These are phyloP conservation scores for Allium cepa DNA, from an alignment of 106 monocot species.

Conservation along the genomic window DNA sequence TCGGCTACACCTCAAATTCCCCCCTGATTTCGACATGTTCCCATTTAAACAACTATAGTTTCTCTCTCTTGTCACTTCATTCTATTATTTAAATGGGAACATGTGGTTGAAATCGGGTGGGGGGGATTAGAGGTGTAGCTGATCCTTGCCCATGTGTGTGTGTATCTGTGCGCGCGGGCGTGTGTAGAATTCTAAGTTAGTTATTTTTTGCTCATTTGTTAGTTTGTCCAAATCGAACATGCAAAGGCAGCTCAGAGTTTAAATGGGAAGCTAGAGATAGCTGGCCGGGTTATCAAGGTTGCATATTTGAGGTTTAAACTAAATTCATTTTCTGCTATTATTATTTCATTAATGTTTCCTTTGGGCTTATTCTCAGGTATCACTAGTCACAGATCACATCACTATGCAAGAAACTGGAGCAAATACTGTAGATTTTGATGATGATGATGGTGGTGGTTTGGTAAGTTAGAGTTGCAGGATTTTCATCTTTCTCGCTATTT, in stretches of 20 bases:
- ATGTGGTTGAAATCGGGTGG: too few species aligned
- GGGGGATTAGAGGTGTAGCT: too few species aligned
- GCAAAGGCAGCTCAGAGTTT: conserved; percentile 69
- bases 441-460: conserved; percentile 91
- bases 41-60: too few species aligned
- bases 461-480: conserved; percentile 22
- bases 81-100: too few species aligned
- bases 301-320: neutral
- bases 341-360: too few species aligned
- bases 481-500: neutral
- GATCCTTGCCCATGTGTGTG: too few species aligned
- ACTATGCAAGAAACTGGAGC: conserved; percentile 44
- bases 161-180: too few species aligned
- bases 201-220: neutral
- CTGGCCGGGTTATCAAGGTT: conserved; percentile 69
- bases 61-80: too few species aligned
- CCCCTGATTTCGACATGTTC: too few species aligned
- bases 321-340: too few species aligned
- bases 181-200: neutral
- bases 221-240: conserved; percentile 73
- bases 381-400: conserved; percentile 67
- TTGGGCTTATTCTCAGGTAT: conserved; percentile 18
- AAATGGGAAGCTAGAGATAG: conserved; percentile 81
- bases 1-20: too few species aligned
- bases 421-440: conserved; percentile 74